Evolutionary conservation across 257 asterid genomes (phyloP).

Genomic region (Cordia subcordata): DNA sequence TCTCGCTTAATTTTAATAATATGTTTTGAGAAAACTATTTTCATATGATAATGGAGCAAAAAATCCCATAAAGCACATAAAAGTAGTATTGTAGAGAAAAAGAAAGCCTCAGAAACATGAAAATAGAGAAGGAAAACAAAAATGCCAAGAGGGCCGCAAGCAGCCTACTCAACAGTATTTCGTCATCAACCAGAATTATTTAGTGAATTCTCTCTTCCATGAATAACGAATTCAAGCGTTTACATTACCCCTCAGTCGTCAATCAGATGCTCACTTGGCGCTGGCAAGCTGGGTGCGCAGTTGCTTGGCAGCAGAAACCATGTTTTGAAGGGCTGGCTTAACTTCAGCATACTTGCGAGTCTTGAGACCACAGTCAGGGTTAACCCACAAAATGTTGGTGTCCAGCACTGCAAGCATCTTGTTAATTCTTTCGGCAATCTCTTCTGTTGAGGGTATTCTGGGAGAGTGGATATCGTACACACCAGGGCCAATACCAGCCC

Average conservation of each 20-base stretch:
- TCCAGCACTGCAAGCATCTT: constrained; percentile 97
- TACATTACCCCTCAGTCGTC: background rate
- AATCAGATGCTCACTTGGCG: constrained; percentile 37
- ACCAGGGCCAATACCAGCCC: constrained; percentile 98
- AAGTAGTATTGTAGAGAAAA: no score
- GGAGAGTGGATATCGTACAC: constrained; percentile 97
- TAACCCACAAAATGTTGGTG: constrained; percentile 95
- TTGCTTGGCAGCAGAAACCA: constrained; percentile 83
- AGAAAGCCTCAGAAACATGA: background rate
- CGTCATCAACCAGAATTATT: constrained; percentile 18
- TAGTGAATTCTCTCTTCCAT: constrained; percentile 6
- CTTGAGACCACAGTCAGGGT: constrained; percentile 98
- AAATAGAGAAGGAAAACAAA: constrained; percentile 3
- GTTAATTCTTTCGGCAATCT: constrained; percentile 82
- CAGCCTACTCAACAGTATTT: constrained; percentile 13
- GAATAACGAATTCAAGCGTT: constrained; percentile 1
- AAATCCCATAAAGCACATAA: no score
- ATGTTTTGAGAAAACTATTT: no score
- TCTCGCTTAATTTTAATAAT: no score
- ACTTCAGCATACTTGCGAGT: constrained; percentile 87
- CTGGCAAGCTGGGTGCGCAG: constrained; percentile 74
- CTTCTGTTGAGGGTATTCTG: constrained; percentile 87
- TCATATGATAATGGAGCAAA: no score
- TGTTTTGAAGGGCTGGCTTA: constrained; percentile 80
- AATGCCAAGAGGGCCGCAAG: constrained; percentile 18